These are phyloP conservation scores for Rhizopus stolonifer DNA, from an alignment of 371 early-diverging fungal genomes.

Conservation along the genomic window DNA sequence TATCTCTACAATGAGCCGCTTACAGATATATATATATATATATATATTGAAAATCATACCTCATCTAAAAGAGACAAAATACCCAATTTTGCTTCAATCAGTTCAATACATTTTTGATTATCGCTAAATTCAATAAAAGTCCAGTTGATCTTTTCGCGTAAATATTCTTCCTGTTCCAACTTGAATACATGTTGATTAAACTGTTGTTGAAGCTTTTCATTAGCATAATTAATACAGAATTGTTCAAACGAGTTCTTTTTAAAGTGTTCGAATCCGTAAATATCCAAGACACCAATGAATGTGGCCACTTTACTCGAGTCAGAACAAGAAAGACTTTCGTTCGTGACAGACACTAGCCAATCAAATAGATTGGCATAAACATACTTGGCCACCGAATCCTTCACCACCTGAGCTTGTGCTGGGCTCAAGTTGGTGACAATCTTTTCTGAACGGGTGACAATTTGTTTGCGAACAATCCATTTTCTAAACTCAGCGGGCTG, in stretches of 20 bases:
- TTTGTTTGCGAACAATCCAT: conserved; percentile 92
- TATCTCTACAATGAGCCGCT: conserved; percentile 48
- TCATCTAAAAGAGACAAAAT: conserved; percentile 96
- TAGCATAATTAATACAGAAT: conserved; percentile 99
- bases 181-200: conserved; percentile 79
- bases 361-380: conserved; percentile 92
- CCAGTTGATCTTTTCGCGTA: conserved; percentile 91
- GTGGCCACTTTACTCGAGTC: conserved; percentile 44
- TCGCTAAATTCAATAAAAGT: conserved; percentile 96
- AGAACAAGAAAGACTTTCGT: conserved; percentile 67
- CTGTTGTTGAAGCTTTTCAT: conserved; percentile 96
- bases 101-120: conserved; percentile 98
- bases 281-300: conserved; percentile 96
- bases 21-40: background rate
- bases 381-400: conserved; percentile 93
- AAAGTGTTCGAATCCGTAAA: conserved; percentile 97
- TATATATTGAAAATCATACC: no score
- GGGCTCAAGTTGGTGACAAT: conserved; percentile 79
- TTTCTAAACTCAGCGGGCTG: conserved; percentile 77
- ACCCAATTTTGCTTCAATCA: conserved; percentile 97
- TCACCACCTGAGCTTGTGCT: conserved; percentile 76
- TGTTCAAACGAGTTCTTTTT: conserved; percentile 99
- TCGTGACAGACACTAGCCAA: conserved; percentile 87
- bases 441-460: conserved; percentile 84
- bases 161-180: conserved; percentile 95